These are phyloP conservation scores for Penicillium sp. DNA, from an alignment of 2,329 filamentous ascomycete genomes.

Conservation along the genomic window DNA sequence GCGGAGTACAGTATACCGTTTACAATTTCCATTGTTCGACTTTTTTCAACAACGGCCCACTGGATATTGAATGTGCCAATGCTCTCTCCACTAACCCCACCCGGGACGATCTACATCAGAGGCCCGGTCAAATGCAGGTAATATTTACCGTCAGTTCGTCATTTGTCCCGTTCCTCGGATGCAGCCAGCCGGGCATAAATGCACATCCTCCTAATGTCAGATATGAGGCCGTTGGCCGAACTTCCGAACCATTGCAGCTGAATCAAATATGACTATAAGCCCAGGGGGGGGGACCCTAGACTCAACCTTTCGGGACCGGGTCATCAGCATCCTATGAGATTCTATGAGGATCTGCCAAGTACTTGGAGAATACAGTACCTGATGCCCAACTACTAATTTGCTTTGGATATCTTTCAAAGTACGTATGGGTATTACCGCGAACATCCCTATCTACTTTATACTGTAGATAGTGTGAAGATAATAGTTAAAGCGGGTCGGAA, in stretches of 20 bases:
- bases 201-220: neutral
- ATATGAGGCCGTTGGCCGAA: neutral
- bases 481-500: neutral
- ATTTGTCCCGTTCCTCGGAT: neutral
- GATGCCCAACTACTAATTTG: neutral
- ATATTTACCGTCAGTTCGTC: neutral
- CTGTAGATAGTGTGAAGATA: neutral
- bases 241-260: neutral
- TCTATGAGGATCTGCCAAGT: neutral
- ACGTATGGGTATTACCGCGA: neutral
- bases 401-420: neutral
- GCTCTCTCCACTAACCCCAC: conserved; percentile 4
- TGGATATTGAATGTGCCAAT: conserved; percentile 6
- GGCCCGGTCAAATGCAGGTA: neutral
- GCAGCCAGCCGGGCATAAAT: neutral
- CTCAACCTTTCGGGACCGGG: neutral
- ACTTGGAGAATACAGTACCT: neutral
- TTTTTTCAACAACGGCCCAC: conserved; percentile 5
- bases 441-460: neutral
- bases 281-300: neutral
- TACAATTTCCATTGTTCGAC: neutral
- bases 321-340: neutral
- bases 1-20: neutral
- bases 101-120: conserved; percentile 5
- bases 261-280: neutral